A percentile compares a stretch with the other conserved stretches of the same genome.
phyloP scores from a whole-genome alignment of 202 grass and related monocot genomes.

The Elaeis oleifera region DNA sequence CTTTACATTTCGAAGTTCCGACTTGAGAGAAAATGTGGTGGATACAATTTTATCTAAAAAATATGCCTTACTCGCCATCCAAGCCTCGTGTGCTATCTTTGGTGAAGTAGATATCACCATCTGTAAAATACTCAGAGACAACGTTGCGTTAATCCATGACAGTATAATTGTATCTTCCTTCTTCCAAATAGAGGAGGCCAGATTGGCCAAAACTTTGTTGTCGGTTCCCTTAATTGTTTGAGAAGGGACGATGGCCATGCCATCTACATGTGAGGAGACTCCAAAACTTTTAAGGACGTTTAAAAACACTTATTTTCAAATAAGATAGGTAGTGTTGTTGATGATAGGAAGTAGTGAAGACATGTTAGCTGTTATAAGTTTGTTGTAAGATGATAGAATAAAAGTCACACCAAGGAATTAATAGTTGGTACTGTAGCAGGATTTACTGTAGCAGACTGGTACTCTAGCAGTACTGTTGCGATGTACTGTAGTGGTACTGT shows the following conservation, averaged over 20 bases:
- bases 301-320: not conserved
- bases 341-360: not conserved
- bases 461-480: too few species aligned
- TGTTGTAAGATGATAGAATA: too few species aligned
- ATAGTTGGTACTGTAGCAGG: too few species aligned
- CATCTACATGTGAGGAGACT: not conserved
- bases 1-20: not conserved
- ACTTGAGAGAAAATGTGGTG: not conserved
- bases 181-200: not conserved
- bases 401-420: too few species aligned
- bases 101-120: not conserved
- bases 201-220: not conserved
- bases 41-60: not conserved
- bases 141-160: not conserved
- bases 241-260: not conserved
- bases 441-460: too few species aligned
- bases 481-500: too few species aligned
- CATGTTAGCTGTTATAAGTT: not conserved
- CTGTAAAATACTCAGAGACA: not conserved
- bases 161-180: not conserved
- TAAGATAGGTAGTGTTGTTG: not conserved
- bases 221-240: not conserved
- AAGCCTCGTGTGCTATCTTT: not conserved
- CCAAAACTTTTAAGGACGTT: not conserved
- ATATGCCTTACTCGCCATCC: not conserved